phyloP scores from a whole-genome alignment of 2,329 filamentous ascomycete species.

The Drechslera avenae region DNA sequence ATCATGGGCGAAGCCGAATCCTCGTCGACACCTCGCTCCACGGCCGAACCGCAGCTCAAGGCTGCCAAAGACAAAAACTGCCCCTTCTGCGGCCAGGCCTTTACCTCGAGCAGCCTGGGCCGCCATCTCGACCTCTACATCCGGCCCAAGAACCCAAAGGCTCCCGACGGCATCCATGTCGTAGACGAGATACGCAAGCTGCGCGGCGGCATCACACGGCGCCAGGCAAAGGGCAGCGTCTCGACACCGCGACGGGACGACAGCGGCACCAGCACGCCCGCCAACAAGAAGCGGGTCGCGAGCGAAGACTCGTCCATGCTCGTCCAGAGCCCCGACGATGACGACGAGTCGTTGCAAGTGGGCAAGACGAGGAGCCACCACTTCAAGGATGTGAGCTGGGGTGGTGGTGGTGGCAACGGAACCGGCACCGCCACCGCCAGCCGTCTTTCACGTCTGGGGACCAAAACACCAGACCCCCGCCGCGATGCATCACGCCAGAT shows the following conservation, averaged over 20 bases:
- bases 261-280: slow-evolving; percentile 35
- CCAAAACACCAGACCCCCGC: slow-evolving; percentile 52
- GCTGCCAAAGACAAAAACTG: slow-evolving; percentile 84
- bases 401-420: no score
- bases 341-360: slow-evolving; percentile 32
- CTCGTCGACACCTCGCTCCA: slow-evolving; percentile 45
- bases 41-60: slow-evolving; percentile 39
- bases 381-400: slow-evolving; percentile 72
- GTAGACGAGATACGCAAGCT: slow-evolving; percentile 86
- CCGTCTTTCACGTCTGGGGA: slow-evolving; percentile 58
- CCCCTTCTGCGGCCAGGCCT: slow-evolving; percentile 84
- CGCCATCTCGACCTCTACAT: slow-evolving; percentile 94
- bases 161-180: slow-evolving; percentile 84
- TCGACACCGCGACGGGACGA: slow-evolving; percentile 56
- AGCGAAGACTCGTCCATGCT: slow-evolving; percentile 36
- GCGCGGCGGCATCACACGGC: slow-evolving; percentile 81
- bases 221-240: slow-evolving; percentile 73
- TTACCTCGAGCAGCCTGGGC: slow-evolving; percentile 84
- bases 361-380: slow-evolving; percentile 41
- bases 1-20: slow-evolving; percentile 47
- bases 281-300: slow-evolving; percentile 26
- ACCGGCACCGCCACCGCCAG: slow-evolving; percentile 81
- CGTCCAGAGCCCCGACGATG: slow-evolving; percentile 30
- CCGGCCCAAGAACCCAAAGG: slow-evolving; percentile 88
- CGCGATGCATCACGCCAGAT: slow-evolving; percentile 42